Percentiles rank a stretch among this genome's conserved stretches.
phyloP scores from a whole-genome alignment of 2,329 filamentous ascomycete genomes.

The Fusarium compactum region DNA sequence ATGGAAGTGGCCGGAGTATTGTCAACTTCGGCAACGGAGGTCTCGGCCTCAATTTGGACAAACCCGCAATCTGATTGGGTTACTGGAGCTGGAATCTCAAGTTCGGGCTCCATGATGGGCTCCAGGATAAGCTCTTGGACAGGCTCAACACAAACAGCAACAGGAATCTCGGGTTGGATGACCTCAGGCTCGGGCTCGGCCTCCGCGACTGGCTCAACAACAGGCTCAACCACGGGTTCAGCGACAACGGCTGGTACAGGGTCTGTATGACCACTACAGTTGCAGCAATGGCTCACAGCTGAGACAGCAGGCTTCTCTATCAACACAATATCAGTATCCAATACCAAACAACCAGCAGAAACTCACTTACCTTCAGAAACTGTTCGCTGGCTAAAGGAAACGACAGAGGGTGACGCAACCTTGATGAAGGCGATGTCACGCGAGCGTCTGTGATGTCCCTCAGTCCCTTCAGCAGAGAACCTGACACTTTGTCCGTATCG shows the following conservation, averaged over 20 bases:
- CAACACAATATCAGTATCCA: neutral
- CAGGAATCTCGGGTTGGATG: neutral
- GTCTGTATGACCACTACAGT: neutral
- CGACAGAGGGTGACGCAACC: neutral
- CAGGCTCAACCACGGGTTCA: neutral
- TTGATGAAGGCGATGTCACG: constrained; percentile 47
- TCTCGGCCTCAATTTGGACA: fast-evolving
- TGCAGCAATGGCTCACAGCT: neutral
- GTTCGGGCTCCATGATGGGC: neutral
- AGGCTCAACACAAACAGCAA: neutral
- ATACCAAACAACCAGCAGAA: fast-evolving
- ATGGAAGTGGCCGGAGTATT: neutral
- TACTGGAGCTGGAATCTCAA: neutral
- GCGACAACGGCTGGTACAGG: neutral
- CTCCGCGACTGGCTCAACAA: neutral
- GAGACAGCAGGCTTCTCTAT: neutral
- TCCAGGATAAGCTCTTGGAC: no score
- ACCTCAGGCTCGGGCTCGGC: neutral
- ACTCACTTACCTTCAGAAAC: neutral
- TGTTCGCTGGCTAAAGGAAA: no score
- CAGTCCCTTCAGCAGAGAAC: constrained; percentile 42
- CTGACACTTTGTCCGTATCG: constrained; percentile 13
- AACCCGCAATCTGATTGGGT: neutral
- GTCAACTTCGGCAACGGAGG: neutral
- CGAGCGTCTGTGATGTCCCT: constrained; percentile 16